A percentile compares a stretch with the other conserved stretches of the same genome.
Evolutionary conservation across 2,329 filamentous ascomycete species (phyloP).

Genomic region (Zarea fungicola): DNA sequence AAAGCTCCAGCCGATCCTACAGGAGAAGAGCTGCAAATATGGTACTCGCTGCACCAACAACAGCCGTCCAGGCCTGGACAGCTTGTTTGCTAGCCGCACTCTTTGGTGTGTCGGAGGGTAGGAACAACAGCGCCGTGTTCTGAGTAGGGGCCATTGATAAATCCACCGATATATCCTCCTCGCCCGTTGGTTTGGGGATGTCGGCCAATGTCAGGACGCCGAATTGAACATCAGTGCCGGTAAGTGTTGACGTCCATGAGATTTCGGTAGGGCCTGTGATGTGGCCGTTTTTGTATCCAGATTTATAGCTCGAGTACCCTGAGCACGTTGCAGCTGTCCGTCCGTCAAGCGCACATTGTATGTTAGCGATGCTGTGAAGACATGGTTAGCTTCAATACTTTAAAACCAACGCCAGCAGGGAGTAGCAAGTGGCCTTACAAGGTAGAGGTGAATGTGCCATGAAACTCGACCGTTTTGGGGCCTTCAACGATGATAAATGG

Average conservation of each 20-base stretch:
- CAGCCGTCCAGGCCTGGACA: not conserved
- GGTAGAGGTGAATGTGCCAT: conserved; percentile 37
- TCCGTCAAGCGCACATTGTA: conserved; percentile 38
- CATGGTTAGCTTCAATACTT: conserved; percentile 7
- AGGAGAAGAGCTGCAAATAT: conserved; percentile 5
- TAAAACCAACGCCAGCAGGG: not conserved
- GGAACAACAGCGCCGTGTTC: conserved; percentile 7
- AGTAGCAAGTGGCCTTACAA: conserved; percentile 29
- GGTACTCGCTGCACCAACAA: conserved; percentile 7
- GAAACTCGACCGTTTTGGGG: conserved; percentile 38
- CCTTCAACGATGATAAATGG: conserved; percentile 44
- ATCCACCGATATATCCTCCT: conserved; percentile 20
- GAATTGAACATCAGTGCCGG: conserved; percentile 38
- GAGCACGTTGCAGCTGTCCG: conserved; percentile 43
- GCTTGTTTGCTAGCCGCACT: not conserved
- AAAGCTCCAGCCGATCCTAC: no score
- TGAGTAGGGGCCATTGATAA: not conserved
- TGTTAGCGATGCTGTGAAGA: conserved; percentile 35
- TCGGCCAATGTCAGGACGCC: conserved; percentile 39
- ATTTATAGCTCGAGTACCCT: conserved; percentile 41
- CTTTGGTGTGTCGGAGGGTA: not conserved
- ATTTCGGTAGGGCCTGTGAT: conserved; percentile 39
- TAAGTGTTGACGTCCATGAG: conserved; percentile 40
- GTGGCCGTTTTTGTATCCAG: conserved; percentile 33
- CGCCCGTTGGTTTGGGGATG: conserved; percentile 27